Base-by-base conservation (phyloP, 257 asterid genomes). In the Orobanche coerulescens region DNA sequence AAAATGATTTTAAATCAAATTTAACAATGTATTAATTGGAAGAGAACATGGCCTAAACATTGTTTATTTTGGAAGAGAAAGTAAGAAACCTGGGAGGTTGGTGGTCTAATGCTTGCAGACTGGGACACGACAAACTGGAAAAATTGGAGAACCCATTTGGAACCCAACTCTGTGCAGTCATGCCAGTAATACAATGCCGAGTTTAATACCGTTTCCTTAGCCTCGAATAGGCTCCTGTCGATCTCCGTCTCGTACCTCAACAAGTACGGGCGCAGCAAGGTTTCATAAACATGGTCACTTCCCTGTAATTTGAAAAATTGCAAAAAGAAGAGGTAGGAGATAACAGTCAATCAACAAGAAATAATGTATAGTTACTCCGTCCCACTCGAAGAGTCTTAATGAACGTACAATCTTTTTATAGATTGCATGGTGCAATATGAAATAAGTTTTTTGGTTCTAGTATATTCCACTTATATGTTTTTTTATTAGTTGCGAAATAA, bases 171-270 rank as follows among this genome's bases (percentile, higher is more conserved):
- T 0, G 95, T 81, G 73, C 81, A 75, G 23, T 88, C 83, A 8
- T 79, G 79, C 90, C 88, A 84, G 40, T 84, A 82, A 42, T 76
- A 78, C 7, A 81, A 59, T 3, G 76, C 84, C 47, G 84, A 70
- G 50, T 82, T 79, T 84, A 87, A 82, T 0, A 83, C 85, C 25
- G 82, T 82, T 33, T 72, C 85, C 71, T 80, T 84, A 14, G 86
- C 69, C 33, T 84, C 90, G 0, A 70, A 64, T n/a, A 92, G 43
- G 7, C 75, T 71, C 25, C 72, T 56, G 47, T 92, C 98, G 2
- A 92, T 84, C 0, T 73, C 75, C 2, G 79, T 64, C 72, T 88
- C 95, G 18, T 88, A 88, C 56, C 49, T 76, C 0, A 79, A 37
- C 60, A 89, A 69, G 48, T 49, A 84, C 0, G 99, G 97, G 30